Conservation (phyloP, 805 yeast genomes). For the Ascoidea asiatica region DNA sequence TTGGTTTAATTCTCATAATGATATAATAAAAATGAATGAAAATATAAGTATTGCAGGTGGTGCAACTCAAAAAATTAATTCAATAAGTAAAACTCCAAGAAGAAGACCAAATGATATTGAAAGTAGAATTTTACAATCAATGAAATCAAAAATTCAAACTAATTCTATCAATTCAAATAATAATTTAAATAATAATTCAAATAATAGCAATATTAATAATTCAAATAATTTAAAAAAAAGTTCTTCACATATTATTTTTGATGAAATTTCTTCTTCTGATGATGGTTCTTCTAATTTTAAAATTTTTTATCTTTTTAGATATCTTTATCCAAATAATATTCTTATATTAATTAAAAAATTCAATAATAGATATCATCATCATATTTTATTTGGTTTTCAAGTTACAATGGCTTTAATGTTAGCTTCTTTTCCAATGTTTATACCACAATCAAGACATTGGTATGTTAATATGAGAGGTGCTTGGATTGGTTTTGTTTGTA, state of each 20-base stretch:
- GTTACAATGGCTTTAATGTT: constrained; percentile 30
- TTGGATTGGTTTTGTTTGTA: constrained; percentile 42
- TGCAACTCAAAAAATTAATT: background rate
- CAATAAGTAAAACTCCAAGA: background rate
- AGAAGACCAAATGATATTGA: background rate
- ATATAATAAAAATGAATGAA: constrained; percentile 17
- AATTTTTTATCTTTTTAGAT: background rate
- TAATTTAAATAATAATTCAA: background rate
- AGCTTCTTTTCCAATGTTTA: constrained; percentile 37
- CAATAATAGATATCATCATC: constrained; percentile 14
- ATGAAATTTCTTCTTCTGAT: background rate
- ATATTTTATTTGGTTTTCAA: constrained; percentile 33
- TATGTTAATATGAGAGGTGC: constrained; percentile 32
- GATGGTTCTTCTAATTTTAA: background rate
- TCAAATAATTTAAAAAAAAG: background rate
- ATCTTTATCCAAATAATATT: background rate
- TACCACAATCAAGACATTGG: constrained; percentile 33
- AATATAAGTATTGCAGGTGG: constrained; percentile 22
- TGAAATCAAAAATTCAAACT: background rate
- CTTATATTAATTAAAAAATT: constrained; percentile 5
- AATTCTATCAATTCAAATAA: background rate
- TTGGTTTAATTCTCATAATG: constrained; percentile 21
- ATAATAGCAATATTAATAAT: background rate
- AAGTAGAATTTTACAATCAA: background rate
- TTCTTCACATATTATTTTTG: background rate